Percentiles rank a stretch among this genome's conserved stretches.
Evolutionary conservation across 768 basidiomycete genomes (phyloP).

Genomic region (Imleria badia): DNA sequence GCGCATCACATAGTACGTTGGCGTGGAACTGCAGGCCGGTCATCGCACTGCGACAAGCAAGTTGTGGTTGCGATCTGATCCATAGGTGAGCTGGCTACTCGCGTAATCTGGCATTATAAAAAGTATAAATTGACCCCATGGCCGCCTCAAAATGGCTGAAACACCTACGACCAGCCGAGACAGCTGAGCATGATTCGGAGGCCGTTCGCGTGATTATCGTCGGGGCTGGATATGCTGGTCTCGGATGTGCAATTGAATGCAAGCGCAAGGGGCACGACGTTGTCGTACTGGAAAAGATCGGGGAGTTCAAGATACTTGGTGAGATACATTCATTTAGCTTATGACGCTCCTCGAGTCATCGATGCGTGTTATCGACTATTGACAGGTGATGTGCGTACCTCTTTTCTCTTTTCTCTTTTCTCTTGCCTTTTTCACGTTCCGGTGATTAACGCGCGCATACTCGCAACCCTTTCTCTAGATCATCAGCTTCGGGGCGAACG

Average conservation of each 20-base stretch:
- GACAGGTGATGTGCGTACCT: constrained; percentile 1
- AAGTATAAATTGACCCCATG: not conserved
- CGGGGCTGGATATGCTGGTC: constrained; percentile 30
- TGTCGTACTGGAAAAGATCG: constrained; percentile 26
- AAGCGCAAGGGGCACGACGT: constrained; percentile 27
- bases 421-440: not conserved
- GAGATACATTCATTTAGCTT: not conserved
- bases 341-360: not conserved
- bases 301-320: constrained; percentile 18
- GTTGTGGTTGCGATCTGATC: not conserved
- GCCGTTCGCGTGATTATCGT: constrained; percentile 13
- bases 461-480: constrained; percentile 1
- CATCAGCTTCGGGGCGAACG: constrained; percentile 26
- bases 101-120: not conserved
- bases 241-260: constrained; percentile 31
- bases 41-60: no score
- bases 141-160: no score
- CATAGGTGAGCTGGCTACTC: not conserved
- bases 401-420: no score
- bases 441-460: not conserved
- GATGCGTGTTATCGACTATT: not conserved
- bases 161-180: not conserved
- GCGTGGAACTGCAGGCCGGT: no score
- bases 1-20: no score
- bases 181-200: not conserved